These are phyloP conservation scores for Penicillium janthinellum DNA, from an alignment of 2,329 filamentous ascomycete species.

Conservation along the genomic window DNA sequence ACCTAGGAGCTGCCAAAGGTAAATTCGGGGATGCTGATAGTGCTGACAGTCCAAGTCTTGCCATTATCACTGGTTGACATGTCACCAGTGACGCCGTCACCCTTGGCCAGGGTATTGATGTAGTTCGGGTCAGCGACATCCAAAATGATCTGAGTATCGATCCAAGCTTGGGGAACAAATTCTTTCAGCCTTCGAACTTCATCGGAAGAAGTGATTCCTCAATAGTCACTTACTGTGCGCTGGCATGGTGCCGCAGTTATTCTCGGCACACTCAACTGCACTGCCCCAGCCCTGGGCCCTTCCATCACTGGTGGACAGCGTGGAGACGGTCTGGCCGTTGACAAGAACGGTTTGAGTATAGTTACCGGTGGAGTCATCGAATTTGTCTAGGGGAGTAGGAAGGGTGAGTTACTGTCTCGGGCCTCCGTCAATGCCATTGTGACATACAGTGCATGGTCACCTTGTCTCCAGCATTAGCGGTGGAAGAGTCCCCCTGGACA, in stretches of 20 bases:
- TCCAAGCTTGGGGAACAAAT: conserved; percentile 32
- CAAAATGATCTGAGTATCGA: conserved; percentile 45
- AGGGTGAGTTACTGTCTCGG: not conserved
- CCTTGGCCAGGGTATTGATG: conserved; percentile 41
- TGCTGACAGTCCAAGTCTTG: conserved; percentile 48
- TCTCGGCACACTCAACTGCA: conserved; percentile 44
- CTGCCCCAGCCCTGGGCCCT: conserved; percentile 49
- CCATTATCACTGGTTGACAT: conserved; percentile 46
- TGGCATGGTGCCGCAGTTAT: conserved; percentile 45
- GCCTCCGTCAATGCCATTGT: too few relatives aligned
- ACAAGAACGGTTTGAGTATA: conserved; percentile 46
- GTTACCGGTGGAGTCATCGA: conserved; percentile 42
- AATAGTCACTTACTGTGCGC: conserved; percentile 37
- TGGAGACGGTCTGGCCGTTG: conserved; percentile 44
- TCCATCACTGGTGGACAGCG: conserved; percentile 49
- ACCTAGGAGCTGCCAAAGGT: conserved; percentile 13
- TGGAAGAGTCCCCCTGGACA: conserved; percentile 33
- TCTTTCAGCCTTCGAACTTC: too few relatives aligned
- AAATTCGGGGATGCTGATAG: conserved; percentile 39
- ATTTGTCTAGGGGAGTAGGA: conserved; percentile 33
- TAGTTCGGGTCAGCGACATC: conserved; percentile 35
- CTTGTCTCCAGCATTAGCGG: conserved; percentile 32
- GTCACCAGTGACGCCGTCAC: conserved; percentile 44
- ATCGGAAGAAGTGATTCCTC: too few relatives aligned
- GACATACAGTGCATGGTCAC: conserved; percentile 46